Base-by-base conservation (phyloP, 2,329 filamentous ascomycete genomes). In the Epichloe hybrida region DNA sequence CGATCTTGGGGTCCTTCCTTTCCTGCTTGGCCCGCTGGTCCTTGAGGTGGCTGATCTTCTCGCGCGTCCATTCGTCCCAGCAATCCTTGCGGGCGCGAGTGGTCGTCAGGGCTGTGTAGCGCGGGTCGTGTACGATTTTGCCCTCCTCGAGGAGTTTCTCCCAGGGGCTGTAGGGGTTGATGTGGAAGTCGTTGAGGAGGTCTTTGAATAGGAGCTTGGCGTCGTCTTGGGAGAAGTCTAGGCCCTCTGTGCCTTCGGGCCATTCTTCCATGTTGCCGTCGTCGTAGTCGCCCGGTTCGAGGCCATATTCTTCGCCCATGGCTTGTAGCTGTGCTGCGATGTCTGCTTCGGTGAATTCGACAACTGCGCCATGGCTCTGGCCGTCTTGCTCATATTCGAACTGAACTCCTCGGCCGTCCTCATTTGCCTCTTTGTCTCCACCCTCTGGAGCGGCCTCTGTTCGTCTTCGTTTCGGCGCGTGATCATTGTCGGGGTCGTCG, bases 111-210 rank as follows among this genome's bases (percentile, higher is more conserved):
- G 86, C 83, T 1, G 87, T 90, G 66, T 97, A 98, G 35, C 93
- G 81, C 47, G 84, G 75, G 64, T 98, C 93, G 52, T 95, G 83
- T 46, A 95, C 75, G 39, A 98, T 79, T 51, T 79, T 80, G 27
- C 84, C 86, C 55, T 91, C 84, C 56, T 95, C 86, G 21, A 96
- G 77, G 5, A 96, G 72, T 55, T 85, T 91, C 46, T 97, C 90
- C 88, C 91, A 98, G 0, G 89, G 83, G 31, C 82, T 86, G 69
- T 89, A 98, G 0, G 93, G 93, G 60, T 81, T 95, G 64, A 95
- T 83, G 46, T 75, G 72, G 59, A 80, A 81, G 64, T 97, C 91
- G 61, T 89, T 81, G 20, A 98, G 78, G 36, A 98, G 72, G 60
- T 95, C 88, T 52, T 83, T 84, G 72, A 96, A 96, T 0, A 95